Percentiles rank a stretch among this genome's conserved stretches.
phyloP scores from a whole-genome alignment of 1,284 basidiomycete genomes.

The Retiboletus flavoniger region DNA sequence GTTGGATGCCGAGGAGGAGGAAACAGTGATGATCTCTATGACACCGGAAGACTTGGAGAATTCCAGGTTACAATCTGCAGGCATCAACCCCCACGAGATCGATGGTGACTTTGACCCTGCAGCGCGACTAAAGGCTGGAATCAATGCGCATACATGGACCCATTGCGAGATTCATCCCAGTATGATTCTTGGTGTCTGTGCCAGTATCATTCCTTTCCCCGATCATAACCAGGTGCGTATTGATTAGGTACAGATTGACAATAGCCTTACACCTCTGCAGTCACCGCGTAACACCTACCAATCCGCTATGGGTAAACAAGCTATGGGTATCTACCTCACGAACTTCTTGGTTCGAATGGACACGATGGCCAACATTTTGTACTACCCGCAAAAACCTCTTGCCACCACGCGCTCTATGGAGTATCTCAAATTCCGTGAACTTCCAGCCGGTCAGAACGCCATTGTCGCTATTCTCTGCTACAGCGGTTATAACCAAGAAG shows the following conservation, averaged over 20 bases:
- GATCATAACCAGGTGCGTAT: conserved; percentile 92
- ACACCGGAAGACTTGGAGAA: conserved; percentile 92
- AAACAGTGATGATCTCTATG: conserved; percentile 99
- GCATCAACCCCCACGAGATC: conserved; percentile 57
- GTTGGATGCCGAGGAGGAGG: conserved; percentile 98
- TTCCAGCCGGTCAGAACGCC: conserved; percentile 97
- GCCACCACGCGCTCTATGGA: conserved; percentile 99
- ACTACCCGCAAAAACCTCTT: conserved; percentile 98
- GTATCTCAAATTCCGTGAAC: conserved; percentile 95
- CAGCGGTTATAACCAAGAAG: conserved; percentile 99
- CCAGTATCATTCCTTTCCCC: conserved; percentile 98
- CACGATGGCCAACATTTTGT: conserved; percentile 98
- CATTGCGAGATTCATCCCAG: conserved; percentile 99
- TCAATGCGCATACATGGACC: conserved; percentile 90
- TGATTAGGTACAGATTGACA: conserved; percentile 2
- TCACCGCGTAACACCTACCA: conserved; percentile 99
- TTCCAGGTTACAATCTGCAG: conserved; percentile 67
- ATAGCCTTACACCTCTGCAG: conserved; percentile 41
- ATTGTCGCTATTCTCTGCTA: conserved; percentile 99
- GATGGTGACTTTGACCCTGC: conserved; percentile 83
- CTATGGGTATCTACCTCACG: conserved; percentile 97
- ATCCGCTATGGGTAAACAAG: conserved; percentile 99
- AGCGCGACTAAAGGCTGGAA: conserved; percentile 80
- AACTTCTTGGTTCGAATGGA: conserved; percentile 98
- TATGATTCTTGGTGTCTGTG: conserved; percentile 98